Evolutionary conservation across 202 grass and related monocot genomes (phyloP), one percentile per base, ranked within the genome.

Genomic region (Panicum virgatum): DNA sequence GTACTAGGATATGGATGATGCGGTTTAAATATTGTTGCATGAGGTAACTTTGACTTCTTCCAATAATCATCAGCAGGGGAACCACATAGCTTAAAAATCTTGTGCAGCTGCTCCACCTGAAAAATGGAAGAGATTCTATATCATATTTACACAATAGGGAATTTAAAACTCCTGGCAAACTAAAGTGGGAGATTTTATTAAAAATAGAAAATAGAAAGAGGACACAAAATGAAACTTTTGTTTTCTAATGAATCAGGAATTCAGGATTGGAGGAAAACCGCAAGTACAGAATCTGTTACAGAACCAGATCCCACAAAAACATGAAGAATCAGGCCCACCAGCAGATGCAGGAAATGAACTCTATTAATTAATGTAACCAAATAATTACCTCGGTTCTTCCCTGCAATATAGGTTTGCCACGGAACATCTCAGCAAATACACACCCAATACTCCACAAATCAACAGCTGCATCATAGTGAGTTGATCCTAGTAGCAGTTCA

Each of bases 361-460:
- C 19, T 72, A 64, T 3, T 34, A 63, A 11, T 47, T 82, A 42
- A 47, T 12, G 12, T 38, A 63, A 30, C 30, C 1, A 15, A 72
- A 26, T 69, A 68, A 60, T 81, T 92, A 99, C 96, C 93, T 99
- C 96, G 13, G 96, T 99, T 90, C 89, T 88, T 82, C 96, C 96
- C 74, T 93, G 91, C 81, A 99, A 77, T 62, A 99, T 90, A 68
- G 96, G 96, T 74, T 75, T 96, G 38, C 87, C 72, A 61, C 67
- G 48, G 79, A 93, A 93, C 78, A 99, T 85, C 75, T 99, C 96
- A 36, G 92, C 93, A 83, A 99, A 99, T 59, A 99, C 93, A 76
- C 96, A 99, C 15, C 96, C 96, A 30, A 87, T 87, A 66, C 96
- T 99, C 96, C 96, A 99, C 80, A 99, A 82, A 82, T 99, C 96